phyloP scores from a whole-genome alignment of 441 rosid genomes.

The Metrosideros polymorpha region DNA sequence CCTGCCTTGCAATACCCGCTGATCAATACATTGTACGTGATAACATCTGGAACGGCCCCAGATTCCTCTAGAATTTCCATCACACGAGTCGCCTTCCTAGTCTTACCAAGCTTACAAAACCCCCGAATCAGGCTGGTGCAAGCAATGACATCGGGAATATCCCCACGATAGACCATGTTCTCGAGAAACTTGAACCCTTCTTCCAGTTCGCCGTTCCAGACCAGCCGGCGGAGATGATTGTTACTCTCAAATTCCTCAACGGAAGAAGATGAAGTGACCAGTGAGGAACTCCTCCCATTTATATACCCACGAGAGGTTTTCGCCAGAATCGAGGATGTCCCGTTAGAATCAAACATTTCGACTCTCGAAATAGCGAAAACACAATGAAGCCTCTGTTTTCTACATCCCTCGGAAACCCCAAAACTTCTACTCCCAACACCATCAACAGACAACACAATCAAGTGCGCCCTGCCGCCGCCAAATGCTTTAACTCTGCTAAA shows the following conservation, averaged over 20 bases:
- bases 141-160: conserved; percentile 57
- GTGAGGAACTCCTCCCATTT: conserved; percentile 34
- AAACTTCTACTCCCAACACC: neutral
- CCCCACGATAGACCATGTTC: conserved; percentile 66
- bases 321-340: conserved; percentile 21
- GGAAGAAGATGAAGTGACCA: conserved; percentile 14
- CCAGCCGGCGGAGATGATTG: conserved; percentile 39
- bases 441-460: conserved; percentile 3
- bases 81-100: conserved; percentile 55
- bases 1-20: conserved; percentile 80
- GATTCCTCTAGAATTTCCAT: conserved; percentile 75
- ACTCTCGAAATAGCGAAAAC: conserved; percentile 30
- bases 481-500: conserved; percentile 4
- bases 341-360: conserved; percentile 33
- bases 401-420: conserved; percentile 9
- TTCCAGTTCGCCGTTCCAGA: conserved; percentile 51
- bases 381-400: conserved; percentile 20
- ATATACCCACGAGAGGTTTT: conserved; percentile 20
- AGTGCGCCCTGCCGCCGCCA: conserved; percentile 1
- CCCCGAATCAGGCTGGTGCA: conserved; percentile 78
- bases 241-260: conserved; percentile 55
- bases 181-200: conserved; percentile 68
- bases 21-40: conserved; percentile 72
- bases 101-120: conserved; percentile 60
- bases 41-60: conserved; percentile 71